Conservation (phyloP, 176 grass and related monocot species). For the Zoysia pacifica region DNA sequence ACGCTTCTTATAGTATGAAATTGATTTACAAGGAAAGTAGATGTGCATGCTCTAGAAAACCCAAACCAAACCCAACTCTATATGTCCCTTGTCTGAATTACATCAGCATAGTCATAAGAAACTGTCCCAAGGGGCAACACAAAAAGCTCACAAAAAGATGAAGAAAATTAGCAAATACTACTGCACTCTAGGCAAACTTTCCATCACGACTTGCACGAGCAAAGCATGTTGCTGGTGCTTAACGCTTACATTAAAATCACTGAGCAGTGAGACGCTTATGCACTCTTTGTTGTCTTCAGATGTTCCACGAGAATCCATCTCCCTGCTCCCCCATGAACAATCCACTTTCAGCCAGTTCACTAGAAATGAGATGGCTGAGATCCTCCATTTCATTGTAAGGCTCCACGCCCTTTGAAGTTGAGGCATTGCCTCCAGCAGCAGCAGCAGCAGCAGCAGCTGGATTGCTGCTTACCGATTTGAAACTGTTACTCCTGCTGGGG, state of each 20-base stretch:
- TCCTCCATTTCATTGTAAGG: conserved; percentile 69
- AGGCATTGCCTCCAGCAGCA: conserved; percentile 34
- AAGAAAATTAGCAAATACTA: neutral
- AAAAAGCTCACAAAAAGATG: conserved; percentile 9
- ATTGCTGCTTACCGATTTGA: conserved; percentile 86
- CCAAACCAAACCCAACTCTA: conserved; percentile 43
- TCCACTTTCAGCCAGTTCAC: conserved; percentile 54
- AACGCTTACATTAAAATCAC: neutral
- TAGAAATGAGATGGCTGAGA: conserved; percentile 40
- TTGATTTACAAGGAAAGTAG: neutral
- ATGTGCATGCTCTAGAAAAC: neutral
- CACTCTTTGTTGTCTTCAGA: conserved; percentile 9
- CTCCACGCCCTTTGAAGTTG: conserved; percentile 42
- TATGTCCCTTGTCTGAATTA: conserved; percentile 21
- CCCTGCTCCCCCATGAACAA: conserved; percentile 57
- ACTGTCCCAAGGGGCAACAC: conserved; percentile 4
- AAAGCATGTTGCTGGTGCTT: conserved; percentile 2
- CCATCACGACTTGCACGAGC: conserved; percentile 11
- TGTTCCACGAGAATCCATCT: conserved; percentile 52
- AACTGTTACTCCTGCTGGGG: conserved; percentile 65
- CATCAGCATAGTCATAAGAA: conserved; percentile 21
- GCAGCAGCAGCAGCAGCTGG: conserved; percentile 33
- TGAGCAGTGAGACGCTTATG: neutral
- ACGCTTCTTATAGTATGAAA: neutral
- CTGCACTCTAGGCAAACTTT: conserved; percentile 34